Percentiles rank a stretch among this genome's conserved stretches.
These are phyloP conservation scores for Aphanomyces cochlioides DNA, from an alignment of 352 stramenopile species.

Conservation along the genomic window DNA sequence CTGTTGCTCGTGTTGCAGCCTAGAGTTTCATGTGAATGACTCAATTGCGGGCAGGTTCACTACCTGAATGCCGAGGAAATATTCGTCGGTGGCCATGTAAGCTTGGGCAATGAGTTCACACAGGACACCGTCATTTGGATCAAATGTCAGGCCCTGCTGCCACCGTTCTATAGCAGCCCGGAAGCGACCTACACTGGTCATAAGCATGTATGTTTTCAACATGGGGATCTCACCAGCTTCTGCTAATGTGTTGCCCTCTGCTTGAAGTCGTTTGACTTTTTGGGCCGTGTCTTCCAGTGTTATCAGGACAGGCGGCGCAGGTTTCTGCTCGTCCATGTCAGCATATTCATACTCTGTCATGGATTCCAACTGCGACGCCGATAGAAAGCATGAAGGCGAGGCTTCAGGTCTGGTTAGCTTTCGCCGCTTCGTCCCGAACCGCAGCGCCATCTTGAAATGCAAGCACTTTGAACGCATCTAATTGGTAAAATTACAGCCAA, in stretches of 20 bases:
- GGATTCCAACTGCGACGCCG: constrained; percentile 13
- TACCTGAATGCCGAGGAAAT: constrained; percentile 69
- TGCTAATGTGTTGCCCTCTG: constrained; percentile 74
- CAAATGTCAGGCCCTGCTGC: constrained; percentile 51
- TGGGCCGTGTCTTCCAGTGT: constrained; percentile 51
- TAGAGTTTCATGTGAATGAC: constrained; percentile 22
- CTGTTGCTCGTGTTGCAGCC: constrained; percentile 52
- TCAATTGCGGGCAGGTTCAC: not conserved
- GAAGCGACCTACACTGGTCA: constrained; percentile 40
- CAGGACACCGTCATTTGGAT: constrained; percentile 46
- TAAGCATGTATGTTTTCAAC: not conserved
- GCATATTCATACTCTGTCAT: constrained; percentile 19
- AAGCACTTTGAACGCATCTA: too few relatives aligned
- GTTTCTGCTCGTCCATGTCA: constrained; percentile 27
- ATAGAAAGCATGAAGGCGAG: constrained; percentile 15
- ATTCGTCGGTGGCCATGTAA: constrained; percentile 60
- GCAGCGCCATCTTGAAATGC: not conserved
- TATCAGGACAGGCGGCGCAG: not conserved
- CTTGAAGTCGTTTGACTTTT: constrained; percentile 61
- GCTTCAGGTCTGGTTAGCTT: constrained; percentile 23
- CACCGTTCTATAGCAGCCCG: constrained; percentile 61
- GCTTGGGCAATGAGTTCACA: constrained; percentile 72
- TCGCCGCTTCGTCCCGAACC: constrained; percentile 28
- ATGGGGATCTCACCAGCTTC: constrained; percentile 38
- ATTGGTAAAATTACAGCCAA: too few relatives aligned